These are phyloP conservation scores for Apiotrichum veenhuisii DNA, from an alignment of 1,284 basidiomycete species.

Conservation along the genomic window DNA sequence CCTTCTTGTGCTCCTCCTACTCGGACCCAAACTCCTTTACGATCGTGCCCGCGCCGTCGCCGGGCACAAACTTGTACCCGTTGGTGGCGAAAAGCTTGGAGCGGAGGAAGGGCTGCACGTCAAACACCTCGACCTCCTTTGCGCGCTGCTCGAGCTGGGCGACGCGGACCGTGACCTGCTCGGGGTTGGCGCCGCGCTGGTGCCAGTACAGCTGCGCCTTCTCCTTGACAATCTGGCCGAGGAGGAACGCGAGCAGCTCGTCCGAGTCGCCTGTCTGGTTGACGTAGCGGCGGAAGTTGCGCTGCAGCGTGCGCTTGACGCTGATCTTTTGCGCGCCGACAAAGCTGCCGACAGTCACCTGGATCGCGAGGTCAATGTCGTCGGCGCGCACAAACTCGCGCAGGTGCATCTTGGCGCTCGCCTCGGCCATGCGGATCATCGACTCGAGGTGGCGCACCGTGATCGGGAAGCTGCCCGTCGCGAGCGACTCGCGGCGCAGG, in stretches of 20 bases:
- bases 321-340: slow-evolving; percentile 96
- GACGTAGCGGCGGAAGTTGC: slow-evolving; percentile 97
- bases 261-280: slow-evolving; percentile 92
- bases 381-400: slow-evolving; percentile 93
- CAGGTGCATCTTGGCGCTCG: slow-evolving; percentile 96
- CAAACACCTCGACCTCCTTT: slow-evolving; percentile 92
- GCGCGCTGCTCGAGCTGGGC: slow-evolving; percentile 78
- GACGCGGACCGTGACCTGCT: slow-evolving; percentile 67
- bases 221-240: slow-evolving; percentile 93
- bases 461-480: slow-evolving; percentile 96
- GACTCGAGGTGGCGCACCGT: slow-evolving; percentile 97
- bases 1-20: background rate
- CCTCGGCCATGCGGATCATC: slow-evolving; percentile 99
- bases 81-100: slow-evolving; percentile 84
- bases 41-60: slow-evolving; percentile 27
- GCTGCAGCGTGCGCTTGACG: slow-evolving; percentile 94
- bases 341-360: slow-evolving; percentile 90
- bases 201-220: slow-evolving; percentile 79
- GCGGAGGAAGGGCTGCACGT: slow-evolving; percentile 76
- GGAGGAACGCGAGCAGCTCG: slow-evolving; percentile 88
- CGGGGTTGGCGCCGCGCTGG: slow-evolving; percentile 68
- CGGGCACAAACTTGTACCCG: slow-evolving; percentile 63
- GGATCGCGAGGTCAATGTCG: slow-evolving; percentile 96
- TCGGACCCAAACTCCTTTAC: slow-evolving; percentile 42
- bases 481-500: slow-evolving; percentile 88